phyloP scores from a whole-genome alignment of 2,329 filamentous ascomycete species.

The Thielaviopsis populi region DNA sequence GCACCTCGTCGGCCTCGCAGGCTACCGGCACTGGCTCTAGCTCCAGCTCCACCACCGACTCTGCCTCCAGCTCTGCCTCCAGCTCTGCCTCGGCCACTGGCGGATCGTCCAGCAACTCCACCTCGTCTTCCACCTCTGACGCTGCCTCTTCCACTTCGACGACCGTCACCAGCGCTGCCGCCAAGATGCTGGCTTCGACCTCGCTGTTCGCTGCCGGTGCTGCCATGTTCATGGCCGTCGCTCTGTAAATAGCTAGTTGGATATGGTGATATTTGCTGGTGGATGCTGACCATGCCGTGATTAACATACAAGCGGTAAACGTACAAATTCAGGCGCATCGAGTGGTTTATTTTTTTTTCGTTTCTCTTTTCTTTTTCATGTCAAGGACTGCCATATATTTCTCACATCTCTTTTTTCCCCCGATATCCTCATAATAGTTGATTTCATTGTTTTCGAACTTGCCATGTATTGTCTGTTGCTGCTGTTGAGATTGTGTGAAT shows the following conservation, averaged over 20 bases:
- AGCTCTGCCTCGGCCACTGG: slow-evolving; percentile 1
- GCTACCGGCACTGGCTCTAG: slow-evolving; percentile 6
- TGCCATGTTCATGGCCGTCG: slow-evolving; percentile 11
- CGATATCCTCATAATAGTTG: slow-evolving; percentile 15
- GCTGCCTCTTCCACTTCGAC: not conserved
- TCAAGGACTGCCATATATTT: slow-evolving; percentile 7
- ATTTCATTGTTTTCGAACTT: slow-evolving; percentile 9
- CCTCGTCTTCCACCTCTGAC: not conserved
- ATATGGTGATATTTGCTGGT: not conserved
- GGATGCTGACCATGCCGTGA: slow-evolving; percentile 2
- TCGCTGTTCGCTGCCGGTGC: slow-evolving; percentile 13
- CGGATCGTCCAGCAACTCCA: not conserved
- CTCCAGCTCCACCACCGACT: slow-evolving; percentile 4
- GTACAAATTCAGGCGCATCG: not conserved
- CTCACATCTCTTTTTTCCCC: not conserved
- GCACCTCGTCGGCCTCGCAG: slow-evolving; percentile 9
- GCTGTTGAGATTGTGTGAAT: not conserved
- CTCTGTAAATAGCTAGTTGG: slow-evolving; percentile 12
- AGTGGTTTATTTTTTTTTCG: not conserved
- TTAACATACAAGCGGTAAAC: slow-evolving; percentile 7
- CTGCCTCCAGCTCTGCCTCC: slow-evolving; percentile 2
- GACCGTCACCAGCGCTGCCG: slow-evolving; percentile 3
- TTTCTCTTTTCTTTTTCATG: slow-evolving; percentile 6
- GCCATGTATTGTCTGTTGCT: not conserved
- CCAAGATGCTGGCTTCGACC: slow-evolving; percentile 6